A percentile compares a stretch with the other conserved stretches of the same genome.
phyloP scores from a whole-genome alignment of 2,329 filamentous ascomycete species.

The Cercospora sojina region DNA sequence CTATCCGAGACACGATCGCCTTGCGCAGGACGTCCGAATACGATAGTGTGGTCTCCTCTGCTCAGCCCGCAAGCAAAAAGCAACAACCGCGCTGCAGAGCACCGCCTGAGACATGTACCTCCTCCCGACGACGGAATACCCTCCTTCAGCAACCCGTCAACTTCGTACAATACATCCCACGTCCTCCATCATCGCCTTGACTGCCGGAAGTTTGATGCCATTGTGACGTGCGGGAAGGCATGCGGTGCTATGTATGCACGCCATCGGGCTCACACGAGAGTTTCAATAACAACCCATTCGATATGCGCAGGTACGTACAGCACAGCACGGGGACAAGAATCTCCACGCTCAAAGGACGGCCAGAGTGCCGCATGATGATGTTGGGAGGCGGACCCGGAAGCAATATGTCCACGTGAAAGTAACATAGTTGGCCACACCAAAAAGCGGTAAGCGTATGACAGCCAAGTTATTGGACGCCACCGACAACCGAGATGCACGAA shows the following conservation, averaged over 20 bases:
- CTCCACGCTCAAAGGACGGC: neutral
- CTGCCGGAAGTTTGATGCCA: neutral
- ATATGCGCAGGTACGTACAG: slow-evolving; percentile 8
- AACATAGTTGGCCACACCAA: slow-evolving; percentile 5
- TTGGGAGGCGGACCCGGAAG: neutral
- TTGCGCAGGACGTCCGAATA: too few relatives aligned
- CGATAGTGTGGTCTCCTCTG: neutral
- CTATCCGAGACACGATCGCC: neutral
- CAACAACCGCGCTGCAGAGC: neutral
- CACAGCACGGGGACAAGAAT: neutral
- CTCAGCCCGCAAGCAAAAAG: neutral
- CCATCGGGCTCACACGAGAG: neutral
- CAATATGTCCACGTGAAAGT: neutral
- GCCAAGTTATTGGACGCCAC: slow-evolving; percentile 8
- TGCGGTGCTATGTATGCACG: slow-evolving; percentile 4
- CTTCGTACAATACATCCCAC: neutral
- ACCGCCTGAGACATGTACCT: neutral
- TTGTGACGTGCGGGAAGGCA: neutral
- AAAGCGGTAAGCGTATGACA: slow-evolving; percentile 3
- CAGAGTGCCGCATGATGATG: neutral
- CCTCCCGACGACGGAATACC: neutral
- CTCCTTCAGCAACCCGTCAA: neutral
- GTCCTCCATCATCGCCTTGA: neutral
- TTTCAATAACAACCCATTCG: slow-evolving; percentile 7
- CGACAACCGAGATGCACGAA: neutral